Conservation (phyloP, 495 filamentous ascomycete species). For the Aspergillus haitiensis region DNA sequence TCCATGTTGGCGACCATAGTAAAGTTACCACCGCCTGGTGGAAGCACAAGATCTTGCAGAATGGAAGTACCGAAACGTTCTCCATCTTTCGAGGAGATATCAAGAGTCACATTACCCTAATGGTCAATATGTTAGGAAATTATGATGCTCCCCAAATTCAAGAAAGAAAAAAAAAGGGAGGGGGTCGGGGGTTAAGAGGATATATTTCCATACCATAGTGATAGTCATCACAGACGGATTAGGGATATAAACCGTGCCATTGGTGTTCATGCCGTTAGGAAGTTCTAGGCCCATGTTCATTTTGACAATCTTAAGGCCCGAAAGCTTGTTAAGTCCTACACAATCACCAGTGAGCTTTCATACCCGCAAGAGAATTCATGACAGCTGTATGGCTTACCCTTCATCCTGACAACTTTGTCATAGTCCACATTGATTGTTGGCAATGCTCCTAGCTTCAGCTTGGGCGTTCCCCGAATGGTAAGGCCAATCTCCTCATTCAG, state of each 20-base stretch:
- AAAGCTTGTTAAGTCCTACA: conserved; percentile 58
- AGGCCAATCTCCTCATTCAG: conserved; percentile 55
- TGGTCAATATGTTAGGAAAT: conserved; percentile 21
- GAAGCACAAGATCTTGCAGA: conserved; percentile 58
- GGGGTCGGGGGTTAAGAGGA: background rate
- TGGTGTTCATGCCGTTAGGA: conserved; percentile 58
- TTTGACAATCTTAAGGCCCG: conserved; percentile 57
- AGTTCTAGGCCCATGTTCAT: conserved; percentile 40
- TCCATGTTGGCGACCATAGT: conserved; percentile 56
- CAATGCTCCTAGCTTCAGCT: conserved; percentile 51
- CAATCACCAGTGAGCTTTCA: conserved; percentile 3
- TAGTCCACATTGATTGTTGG: conserved; percentile 53
- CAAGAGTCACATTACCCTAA: conserved; percentile 66
- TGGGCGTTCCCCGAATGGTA: conserved; percentile 60
- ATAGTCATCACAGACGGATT: conserved; percentile 69
- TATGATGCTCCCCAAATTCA: background rate
- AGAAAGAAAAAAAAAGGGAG: conserved; percentile 4
- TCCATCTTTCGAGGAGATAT: conserved; percentile 51
- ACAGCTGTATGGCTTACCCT: conserved; percentile 45
- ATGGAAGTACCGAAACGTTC: conserved; percentile 53
- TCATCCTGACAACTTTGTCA: conserved; percentile 57
- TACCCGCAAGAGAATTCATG: background rate
- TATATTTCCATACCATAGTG: conserved; percentile 49
- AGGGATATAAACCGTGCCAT: conserved; percentile 63
- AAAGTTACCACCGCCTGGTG: conserved; percentile 60